phyloP scores from a whole-genome alignment of 108 stramenopile genomes.

The Bacterosira constricta region DNA sequence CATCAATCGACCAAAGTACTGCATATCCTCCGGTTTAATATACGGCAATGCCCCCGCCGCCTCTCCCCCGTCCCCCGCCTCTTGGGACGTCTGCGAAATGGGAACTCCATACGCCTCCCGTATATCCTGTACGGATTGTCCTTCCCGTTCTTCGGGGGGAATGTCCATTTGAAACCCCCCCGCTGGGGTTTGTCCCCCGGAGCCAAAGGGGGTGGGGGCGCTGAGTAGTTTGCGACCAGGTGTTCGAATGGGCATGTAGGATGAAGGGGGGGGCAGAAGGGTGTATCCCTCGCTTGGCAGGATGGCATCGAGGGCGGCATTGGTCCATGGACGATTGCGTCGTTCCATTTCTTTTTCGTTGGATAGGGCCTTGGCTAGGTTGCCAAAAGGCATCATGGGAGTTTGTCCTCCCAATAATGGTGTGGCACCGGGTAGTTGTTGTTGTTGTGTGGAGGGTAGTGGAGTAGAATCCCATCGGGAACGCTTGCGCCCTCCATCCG shows the following conservation, averaged over 20 bases:
- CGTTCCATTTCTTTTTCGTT: conserved; percentile 95
- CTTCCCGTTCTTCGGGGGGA: conserved; percentile 88
- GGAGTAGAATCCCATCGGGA: conserved; percentile 89
- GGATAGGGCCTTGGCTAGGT: conserved; percentile 81
- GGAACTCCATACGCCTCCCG: conserved; percentile 95
- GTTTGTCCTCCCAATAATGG: conserved; percentile 33
- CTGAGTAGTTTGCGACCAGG: conserved; percentile 90
- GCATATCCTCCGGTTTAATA: conserved; percentile 99
- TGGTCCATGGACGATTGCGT: conserved; percentile 94
- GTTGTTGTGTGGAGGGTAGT: conserved; percentile 28
- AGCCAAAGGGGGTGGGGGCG: conserved; percentile 92
- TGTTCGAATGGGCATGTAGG: conserved; percentile 93
- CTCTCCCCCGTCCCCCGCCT: conserved; percentile 45
- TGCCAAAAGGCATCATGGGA: conserved; percentile 42
- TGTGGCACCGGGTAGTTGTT: conserved; percentile 19
- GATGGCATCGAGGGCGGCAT: conserved; percentile 95
- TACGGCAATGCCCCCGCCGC: conserved; percentile 78
- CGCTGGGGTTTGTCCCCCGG: conserved; percentile 61
- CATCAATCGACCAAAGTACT: conserved; percentile 97
- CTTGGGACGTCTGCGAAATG: conserved; percentile 63
- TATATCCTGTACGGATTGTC: conserved; percentile 74
- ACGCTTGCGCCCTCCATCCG: conserved; percentile 39
- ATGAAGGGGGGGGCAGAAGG: conserved; percentile 87
- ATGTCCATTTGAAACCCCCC: conserved; percentile 93
- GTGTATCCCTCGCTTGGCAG: conserved; percentile 90